Base-by-base conservation (phyloP, 1,284 basidiomycete species). In the Leccinum glutinopallens region DNA sequence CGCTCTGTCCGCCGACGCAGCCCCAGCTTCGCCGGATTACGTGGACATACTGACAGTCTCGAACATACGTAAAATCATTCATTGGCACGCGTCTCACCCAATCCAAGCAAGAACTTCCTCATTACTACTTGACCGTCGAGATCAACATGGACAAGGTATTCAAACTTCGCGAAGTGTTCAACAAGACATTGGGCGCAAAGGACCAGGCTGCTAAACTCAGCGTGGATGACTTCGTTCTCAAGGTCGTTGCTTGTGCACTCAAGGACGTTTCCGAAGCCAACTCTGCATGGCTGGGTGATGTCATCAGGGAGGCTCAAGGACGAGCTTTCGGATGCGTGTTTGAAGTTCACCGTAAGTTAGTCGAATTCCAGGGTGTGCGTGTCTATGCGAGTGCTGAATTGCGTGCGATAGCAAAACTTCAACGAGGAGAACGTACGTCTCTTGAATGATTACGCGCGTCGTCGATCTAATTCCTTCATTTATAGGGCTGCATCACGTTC, bases 151-250 rank as follows among this genome's bases (percentile, higher is more conserved):
- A 95, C 84, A 96, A 95, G 81, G 91, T 97, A 35, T 78, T 93
- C 75, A 98, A 98, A 81, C 86, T 99, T 67, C 87, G 97, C 65
- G 89, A 96, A 78, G 90, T 98, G 67, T 99, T 99, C 84, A 99
- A 99, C 86, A 91, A 91, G 76, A 85, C 90, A 43, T 79, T 94
- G 56, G 87, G 86, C 54, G 95, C 96, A 75, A 91, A 92, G 80
- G 90, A 93, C 77, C 91, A 91, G 73, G 83, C 85, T 66, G 87
- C 89, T 60, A 99, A 99, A 84, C 87, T 99, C 66, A 96, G 93
- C 69, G 94, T 99, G 65, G 98, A 98, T 78, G 97, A 99, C 81
- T 99, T 99, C 76, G 89, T 99, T 73, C 89, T 98, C 77, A 99
- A 99, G 83, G 97, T 95, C 6, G 89, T 92, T 55, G 89, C 91